phyloP scores from a whole-genome alignment of 129 eudicot species.

The Artemisia annua region DNA sequence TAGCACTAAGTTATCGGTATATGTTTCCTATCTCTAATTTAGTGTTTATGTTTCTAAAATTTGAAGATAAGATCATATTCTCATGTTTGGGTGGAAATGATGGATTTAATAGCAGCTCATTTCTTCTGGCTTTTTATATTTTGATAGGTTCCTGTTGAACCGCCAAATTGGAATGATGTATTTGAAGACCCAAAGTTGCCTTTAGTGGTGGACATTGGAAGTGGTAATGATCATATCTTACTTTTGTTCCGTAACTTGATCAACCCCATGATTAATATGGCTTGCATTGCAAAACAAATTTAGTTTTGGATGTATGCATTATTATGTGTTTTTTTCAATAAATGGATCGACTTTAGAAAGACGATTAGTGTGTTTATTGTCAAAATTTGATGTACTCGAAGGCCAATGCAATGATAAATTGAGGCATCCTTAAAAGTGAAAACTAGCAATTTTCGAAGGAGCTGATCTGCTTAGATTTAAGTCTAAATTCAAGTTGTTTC shows the following conservation, averaged over 20 bases:
- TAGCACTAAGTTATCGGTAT: slow-evolving; percentile 34
- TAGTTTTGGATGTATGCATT: neutral
- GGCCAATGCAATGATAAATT: too few species aligned
- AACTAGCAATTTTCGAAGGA: too few species aligned
- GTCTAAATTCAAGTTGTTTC: too few species aligned
- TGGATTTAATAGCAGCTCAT: neutral
- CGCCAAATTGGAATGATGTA: slow-evolving; percentile 79
- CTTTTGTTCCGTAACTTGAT: slow-evolving; percentile 1
- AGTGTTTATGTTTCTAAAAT: neutral
- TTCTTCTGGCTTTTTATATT: slow-evolving; percentile 9
- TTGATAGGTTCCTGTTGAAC: slow-evolving; percentile 68
- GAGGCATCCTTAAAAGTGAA: too few species aligned
- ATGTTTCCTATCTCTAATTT: slow-evolving; percentile 3
- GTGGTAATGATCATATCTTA: slow-evolving; percentile 50
- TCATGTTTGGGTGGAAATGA: slow-evolving; percentile 11
- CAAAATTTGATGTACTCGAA: too few species aligned
- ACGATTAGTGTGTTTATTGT: too few species aligned
- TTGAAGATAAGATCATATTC: neutral
- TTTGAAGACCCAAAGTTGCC: slow-evolving; percentile 77
- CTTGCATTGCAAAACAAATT: slow-evolving; percentile 1
- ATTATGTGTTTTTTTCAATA: too few species aligned
- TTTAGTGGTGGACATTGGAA: slow-evolving; percentile 89
- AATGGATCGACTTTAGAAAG: neutral
- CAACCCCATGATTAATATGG: neutral
- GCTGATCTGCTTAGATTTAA: too few species aligned